A percentile compares a stretch with the other conserved stretches of the same genome.
phyloP scores from a whole-genome alignment of 192 early-diverging fungal genomes.

The Coemansia sp. region DNA sequence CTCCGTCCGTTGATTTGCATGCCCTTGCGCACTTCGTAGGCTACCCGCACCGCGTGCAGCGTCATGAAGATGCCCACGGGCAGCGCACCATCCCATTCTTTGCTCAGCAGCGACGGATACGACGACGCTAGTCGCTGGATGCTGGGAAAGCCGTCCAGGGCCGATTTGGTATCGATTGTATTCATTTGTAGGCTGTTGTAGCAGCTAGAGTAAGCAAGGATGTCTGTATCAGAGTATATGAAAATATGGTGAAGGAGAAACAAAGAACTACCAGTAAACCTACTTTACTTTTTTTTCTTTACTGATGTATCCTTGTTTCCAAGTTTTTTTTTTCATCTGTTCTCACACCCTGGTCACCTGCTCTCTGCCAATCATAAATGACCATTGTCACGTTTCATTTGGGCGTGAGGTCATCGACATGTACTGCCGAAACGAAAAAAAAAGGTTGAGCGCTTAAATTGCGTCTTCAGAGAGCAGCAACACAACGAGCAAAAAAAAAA shows the following conservation, averaged over 20 bases:
- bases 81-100: constrained; percentile 39
- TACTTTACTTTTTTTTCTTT: neutral
- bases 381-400: neutral
- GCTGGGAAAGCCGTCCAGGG: constrained; percentile 19
- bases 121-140: constrained; percentile 38
- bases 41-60: constrained; percentile 54
- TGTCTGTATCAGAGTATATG: neutral
- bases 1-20: constrained; percentile 35
- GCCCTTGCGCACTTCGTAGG: constrained; percentile 58
- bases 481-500: too few relatives aligned
- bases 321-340: neutral
- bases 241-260: neutral
- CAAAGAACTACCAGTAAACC: neutral
- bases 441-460: neutral
- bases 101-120: constrained; percentile 32
- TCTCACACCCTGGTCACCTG: constrained; percentile 1
- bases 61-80: constrained; percentile 56
- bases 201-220: neutral
- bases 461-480: too few relatives aligned
- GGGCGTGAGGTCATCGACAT: neutral
- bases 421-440: neutral
- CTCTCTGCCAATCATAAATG: constrained; percentile 2
- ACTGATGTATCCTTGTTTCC: neutral
- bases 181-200: neutral
- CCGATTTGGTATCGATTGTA: constrained; percentile 8